A percentile compares a stretch with the other conserved stretches of the same genome.
These are phyloP conservation scores for Stagonosporopsis cucurbitacearum DNA, from an alignment of 2,329 filamentous ascomycete genomes.

Conservation along the genomic window DNA sequence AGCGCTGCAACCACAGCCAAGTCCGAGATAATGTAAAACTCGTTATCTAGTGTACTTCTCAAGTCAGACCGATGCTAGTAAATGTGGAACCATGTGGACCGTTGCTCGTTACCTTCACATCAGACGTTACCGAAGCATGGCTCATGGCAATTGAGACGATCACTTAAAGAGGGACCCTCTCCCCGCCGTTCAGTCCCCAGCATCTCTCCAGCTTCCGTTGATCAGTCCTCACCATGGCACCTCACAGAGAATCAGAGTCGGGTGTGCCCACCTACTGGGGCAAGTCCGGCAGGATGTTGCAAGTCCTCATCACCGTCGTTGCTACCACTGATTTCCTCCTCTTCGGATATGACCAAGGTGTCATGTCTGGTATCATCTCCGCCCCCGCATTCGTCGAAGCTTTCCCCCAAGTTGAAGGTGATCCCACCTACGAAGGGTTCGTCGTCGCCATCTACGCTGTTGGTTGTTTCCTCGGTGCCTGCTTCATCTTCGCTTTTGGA, in stretches of 20 bases:
- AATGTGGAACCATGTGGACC: constrained; percentile 32
- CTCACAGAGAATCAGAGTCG: constrained; percentile 31
- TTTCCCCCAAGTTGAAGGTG: constrained; percentile 48
- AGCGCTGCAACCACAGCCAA: constrained; percentile 38
- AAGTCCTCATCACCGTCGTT: constrained; percentile 50
- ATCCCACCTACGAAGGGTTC: constrained; percentile 52
- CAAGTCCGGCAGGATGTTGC: constrained; percentile 37
- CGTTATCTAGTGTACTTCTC: constrained; percentile 40
- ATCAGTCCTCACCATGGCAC: constrained; percentile 32
- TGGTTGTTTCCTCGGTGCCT: constrained; percentile 53
- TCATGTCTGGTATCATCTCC: constrained; percentile 53
- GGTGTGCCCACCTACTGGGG: constrained; percentile 42
- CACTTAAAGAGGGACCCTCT: constrained; percentile 34
- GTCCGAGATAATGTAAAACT: constrained; percentile 37
- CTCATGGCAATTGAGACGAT: constrained; percentile 24
- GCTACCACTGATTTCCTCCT: constrained; percentile 57
- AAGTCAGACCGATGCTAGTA: constrained; percentile 30
- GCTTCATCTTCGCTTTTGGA: constrained; percentile 48
- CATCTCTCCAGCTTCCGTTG: constrained; percentile 29
- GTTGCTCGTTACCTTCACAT: constrained; percentile 18
- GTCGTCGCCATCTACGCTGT: constrained; percentile 60
- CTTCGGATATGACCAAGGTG: constrained; percentile 57
- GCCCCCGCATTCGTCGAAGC: constrained; percentile 42
- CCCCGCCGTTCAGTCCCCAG: constrained; percentile 30
- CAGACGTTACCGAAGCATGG: constrained; percentile 25